Evolutionary conservation across 2,329 filamentous ascomycete species (phyloP), one percentile per base, ranked within the genome.

Genomic region (Arachnomyces sp.): DNA sequence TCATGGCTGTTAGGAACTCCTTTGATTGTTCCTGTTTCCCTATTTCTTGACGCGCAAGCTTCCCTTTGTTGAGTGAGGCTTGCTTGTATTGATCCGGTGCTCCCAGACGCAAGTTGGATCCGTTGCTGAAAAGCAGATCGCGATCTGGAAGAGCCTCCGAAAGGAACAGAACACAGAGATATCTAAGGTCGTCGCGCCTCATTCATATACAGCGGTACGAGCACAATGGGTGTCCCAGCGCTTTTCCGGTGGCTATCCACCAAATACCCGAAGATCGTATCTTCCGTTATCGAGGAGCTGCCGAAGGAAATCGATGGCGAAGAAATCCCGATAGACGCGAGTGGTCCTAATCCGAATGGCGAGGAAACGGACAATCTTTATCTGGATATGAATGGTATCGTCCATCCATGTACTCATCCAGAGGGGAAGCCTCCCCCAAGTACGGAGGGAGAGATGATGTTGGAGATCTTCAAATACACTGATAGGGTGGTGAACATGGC

Each of bases 401-500:
- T 98, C 29, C 92, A 98, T 70, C 93, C 93, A 25, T 98, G 92
- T 68, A 94, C 90, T 34, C 92, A 98, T 67, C 92, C 92, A 1
- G 92, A 98, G 63, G 90, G 96, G 57, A 79, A 80, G 47, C 88
- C 92, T 2, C 79, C 92, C 3, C 92, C 92, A 8, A 84, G 82
- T 56, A 90, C 92, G 45, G 92, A 98, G 68, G 87, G 94, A 61
- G 92, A 96, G 67, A 98, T 98, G 92, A 98, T 98, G 92, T 63
- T 95, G 54, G 93, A 93, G 58, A 81, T 98, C 46, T 98, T 98
- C 72, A 86, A 83, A 59, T 98, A 98, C 65, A 98, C 92, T n/a
- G 89, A 98, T 59, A 83, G 92, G 44, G 89, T 98, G 16, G 86
- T 98, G 50, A 95, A 94, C 62, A 98, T 98, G 90, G 90, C 94